Percentiles rank a stretch among this genome's conserved stretches.
Evolutionary conservation across 371 early-diverging fungal genomes (phyloP).

Genomic region (Massospora cicadina): DNA sequence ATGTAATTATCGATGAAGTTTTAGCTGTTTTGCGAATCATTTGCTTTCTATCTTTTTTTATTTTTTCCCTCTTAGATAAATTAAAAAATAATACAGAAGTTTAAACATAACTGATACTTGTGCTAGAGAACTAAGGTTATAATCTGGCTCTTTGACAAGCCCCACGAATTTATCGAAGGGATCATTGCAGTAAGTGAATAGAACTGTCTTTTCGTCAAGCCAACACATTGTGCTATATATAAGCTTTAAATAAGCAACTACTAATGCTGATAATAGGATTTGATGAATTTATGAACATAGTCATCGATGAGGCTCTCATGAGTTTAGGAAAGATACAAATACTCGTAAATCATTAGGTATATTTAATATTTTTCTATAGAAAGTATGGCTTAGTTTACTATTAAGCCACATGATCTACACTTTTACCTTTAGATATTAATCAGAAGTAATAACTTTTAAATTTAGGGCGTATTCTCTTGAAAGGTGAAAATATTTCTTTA

Average conservation of each 20-base stretch:
- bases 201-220: no score
- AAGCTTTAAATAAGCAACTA: no score
- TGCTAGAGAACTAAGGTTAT: not conserved
- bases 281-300: not conserved
- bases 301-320: not conserved
- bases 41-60: no score
- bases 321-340: not conserved
- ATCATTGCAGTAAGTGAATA: not conserved
- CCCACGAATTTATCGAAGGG: not conserved
- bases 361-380: not conserved
- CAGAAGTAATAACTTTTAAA: no score
- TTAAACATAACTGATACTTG: no score
- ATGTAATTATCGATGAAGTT: not conserved
- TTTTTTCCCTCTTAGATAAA: not conserved
- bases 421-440: no score
- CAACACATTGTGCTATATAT: no score
- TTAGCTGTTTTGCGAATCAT: no score
- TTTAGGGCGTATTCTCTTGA: not conserved
- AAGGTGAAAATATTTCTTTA: not conserved
- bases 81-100: not conserved
- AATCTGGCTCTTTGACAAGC: not conserved
- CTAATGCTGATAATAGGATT: no score
- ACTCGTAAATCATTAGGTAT: not conserved
- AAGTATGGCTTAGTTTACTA: no score
- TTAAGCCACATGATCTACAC: no score